Conservation (phyloP, 345 rosid species). For the Dovyalis caffra region DNA sequence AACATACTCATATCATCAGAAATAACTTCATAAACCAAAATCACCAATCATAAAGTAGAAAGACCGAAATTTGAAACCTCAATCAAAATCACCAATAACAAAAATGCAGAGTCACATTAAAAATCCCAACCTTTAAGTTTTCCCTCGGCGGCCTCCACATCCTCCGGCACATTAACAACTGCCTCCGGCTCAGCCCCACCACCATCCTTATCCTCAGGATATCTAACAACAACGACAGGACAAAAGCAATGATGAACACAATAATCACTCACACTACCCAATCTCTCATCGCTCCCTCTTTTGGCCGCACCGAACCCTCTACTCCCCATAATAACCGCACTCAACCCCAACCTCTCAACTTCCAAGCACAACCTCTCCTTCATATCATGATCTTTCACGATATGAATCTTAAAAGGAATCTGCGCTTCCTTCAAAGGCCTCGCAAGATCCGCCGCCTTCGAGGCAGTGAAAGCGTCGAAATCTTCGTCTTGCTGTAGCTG, state of each 20-base stretch:
- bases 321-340: slow-evolving; percentile 90
- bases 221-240: slow-evolving; percentile 84
- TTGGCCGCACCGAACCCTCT: slow-evolving; percentile 81
- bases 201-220: slow-evolving; percentile 65
- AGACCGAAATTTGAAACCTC: not conserved
- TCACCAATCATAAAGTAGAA: not conserved
- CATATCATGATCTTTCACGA: slow-evolving; percentile 94
- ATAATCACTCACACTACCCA: slow-evolving; percentile 93
- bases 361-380: slow-evolving; percentile 90
- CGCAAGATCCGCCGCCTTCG: slow-evolving; percentile 75
- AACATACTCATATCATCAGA: not conserved
- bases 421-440: slow-evolving; percentile 78
- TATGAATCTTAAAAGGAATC: slow-evolving; percentile 83
- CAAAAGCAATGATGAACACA: slow-evolving; percentile 90
- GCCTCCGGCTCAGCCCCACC: slow-evolving; percentile 16
- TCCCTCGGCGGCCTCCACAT: slow-evolving; percentile 5
- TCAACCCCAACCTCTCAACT: slow-evolving; percentile 71
- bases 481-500: slow-evolving; percentile 60
- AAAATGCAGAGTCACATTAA: not conserved
- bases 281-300: slow-evolving; percentile 70
- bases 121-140: slow-evolving; percentile 4
- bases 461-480: slow-evolving; percentile 63
- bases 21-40: not conserved
- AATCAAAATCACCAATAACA: not conserved
- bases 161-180: slow-evolving; percentile 28